Conservation (phyloP, 805 yeast species). For the Jamesozyma lodderae region DNA sequence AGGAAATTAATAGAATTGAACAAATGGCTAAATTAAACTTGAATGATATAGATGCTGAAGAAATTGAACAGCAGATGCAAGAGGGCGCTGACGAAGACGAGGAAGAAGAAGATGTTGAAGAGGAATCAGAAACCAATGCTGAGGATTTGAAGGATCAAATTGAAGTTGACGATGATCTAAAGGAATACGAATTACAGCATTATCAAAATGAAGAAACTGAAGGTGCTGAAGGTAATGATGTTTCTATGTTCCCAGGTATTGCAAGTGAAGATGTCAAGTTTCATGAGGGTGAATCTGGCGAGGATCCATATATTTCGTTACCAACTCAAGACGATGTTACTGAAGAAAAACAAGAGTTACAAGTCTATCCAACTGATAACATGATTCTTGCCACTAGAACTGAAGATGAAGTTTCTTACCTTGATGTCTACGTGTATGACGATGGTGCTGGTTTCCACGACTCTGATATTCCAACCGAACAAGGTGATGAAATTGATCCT, state of each 20-base stretch:
- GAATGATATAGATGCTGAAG: slow-evolving; percentile 54
- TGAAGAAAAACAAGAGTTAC: slow-evolving; percentile 78
- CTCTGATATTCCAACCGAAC: slow-evolving; percentile 55
- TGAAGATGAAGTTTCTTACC: slow-evolving; percentile 85
- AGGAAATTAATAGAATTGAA: slow-evolving; percentile 83
- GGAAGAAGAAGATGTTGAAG: slow-evolving; percentile 18
- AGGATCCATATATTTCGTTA: slow-evolving; percentile 37
- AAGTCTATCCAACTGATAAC: slow-evolving; percentile 83
- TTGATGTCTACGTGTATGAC: slow-evolving; percentile 91
- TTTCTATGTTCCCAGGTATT: slow-evolving; percentile 66
- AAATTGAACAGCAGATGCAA: slow-evolving; percentile 38
- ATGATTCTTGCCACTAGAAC: slow-evolving; percentile 86
- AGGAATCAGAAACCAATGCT: slow-evolving; percentile 7
- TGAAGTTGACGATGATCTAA: slow-evolving; percentile 74
- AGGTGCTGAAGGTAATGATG: slow-evolving; percentile 47
- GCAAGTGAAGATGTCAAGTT: slow-evolving; percentile 47
- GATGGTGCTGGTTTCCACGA: slow-evolving; percentile 82
- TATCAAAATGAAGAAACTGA: slow-evolving; percentile 12
- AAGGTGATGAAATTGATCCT: slow-evolving; percentile 54
- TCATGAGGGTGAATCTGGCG: slow-evolving; percentile 39
- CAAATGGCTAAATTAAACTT: slow-evolving; percentile 77
- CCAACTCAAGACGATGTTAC: slow-evolving; percentile 46
- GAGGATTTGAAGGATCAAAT: slow-evolving; percentile 39
- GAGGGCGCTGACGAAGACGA: slow-evolving; percentile 26
- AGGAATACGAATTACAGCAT: slow-evolving; percentile 42